phyloP scores from a whole-genome alignment of 495 filamentous ascomycete genomes.

The Aspergillus sclerotiicarbonarius region DNA sequence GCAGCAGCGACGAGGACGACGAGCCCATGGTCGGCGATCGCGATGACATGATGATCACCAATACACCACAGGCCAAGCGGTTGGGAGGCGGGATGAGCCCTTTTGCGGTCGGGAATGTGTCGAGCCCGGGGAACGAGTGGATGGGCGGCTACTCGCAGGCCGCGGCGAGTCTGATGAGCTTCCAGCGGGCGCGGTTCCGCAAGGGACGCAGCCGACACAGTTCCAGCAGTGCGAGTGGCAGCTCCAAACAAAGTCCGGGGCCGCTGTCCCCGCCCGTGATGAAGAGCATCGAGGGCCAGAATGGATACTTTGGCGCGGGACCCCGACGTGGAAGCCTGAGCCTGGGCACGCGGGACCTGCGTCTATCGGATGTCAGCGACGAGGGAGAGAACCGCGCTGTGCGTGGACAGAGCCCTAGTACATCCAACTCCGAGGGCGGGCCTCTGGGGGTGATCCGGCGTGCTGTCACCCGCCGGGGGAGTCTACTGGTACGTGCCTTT shows the following conservation, averaged over 20 bases:
- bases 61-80: conserved; percentile 48
- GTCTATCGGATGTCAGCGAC: conserved; percentile 82
- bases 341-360: conserved; percentile 79
- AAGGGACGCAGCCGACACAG: conserved; percentile 60
- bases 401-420: conserved; percentile 44
- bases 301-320: conserved; percentile 47
- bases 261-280: conserved; percentile 63
- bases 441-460: conserved; percentile 53
- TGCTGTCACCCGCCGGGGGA: conserved; percentile 81
- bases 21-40: conserved; percentile 78
- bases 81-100: conserved; percentile 42
- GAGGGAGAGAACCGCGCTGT: conserved; percentile 58
- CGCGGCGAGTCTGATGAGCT: conserved; percentile 69
- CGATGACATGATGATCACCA: conserved; percentile 69
- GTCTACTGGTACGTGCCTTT: conserved; percentile 70
- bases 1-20: conserved; percentile 69
- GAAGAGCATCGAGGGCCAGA: conserved; percentile 57
- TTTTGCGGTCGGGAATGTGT: conserved; percentile 40
- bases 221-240: conserved; percentile 69
- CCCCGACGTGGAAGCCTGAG: conserved; percentile 79
- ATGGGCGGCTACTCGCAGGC: conserved; percentile 64
- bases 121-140: conserved; percentile 56
- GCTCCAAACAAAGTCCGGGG: conserved; percentile 64
- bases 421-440: conserved; percentile 41
- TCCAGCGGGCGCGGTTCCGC: conserved; percentile 63